Evolutionary conservation across 2,329 filamentous ascomycete species (phyloP).

Genomic region (Arthrobotrys sphaeroides): DNA sequence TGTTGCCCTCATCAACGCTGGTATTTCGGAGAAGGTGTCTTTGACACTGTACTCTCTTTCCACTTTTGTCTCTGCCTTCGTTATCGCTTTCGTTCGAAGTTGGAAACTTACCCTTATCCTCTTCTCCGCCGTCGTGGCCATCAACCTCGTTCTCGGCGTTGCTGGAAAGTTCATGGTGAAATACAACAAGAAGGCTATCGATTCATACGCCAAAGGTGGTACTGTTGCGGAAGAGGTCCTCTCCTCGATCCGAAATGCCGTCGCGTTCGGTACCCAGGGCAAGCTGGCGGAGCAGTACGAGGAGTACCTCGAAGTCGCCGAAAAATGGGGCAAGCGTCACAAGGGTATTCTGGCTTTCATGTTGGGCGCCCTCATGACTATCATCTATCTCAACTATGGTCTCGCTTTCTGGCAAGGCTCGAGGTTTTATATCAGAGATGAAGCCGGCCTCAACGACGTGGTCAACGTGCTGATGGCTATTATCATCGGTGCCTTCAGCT

Average conservation of each 20-base stretch:
- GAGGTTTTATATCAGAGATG: constrained; percentile 74
- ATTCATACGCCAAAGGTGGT: constrained; percentile 83
- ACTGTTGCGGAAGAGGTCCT: constrained; percentile 93
- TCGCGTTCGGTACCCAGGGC: constrained; percentile 92
- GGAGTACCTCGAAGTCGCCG: constrained; percentile 74
- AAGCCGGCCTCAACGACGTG: constrained; percentile 74
- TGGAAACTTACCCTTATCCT: constrained; percentile 95
- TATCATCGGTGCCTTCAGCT: constrained; percentile 79
- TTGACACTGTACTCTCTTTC: constrained; percentile 79
- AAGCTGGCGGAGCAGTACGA: constrained; percentile 90
- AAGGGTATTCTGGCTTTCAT: constrained; percentile 79
- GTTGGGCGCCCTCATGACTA: constrained; percentile 82
- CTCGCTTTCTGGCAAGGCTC: constrained; percentile 90
- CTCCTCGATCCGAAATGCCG: constrained; percentile 89
- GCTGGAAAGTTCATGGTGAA: constrained; percentile 80
- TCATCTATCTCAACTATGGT: constrained; percentile 73
- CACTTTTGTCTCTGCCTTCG: constrained; percentile 86
- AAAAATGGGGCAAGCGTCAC: constrained; percentile 78
- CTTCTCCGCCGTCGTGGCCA: constrained; percentile 79
- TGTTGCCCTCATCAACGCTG: constrained; percentile 91
- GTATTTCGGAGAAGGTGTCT: constrained; percentile 87
- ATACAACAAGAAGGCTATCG: constrained; percentile 79
- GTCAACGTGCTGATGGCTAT: constrained; percentile 88
- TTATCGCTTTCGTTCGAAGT: constrained; percentile 89
- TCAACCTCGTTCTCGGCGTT: constrained; percentile 78